Evolutionary conservation across 1,284 basidiomycete species (phyloP), one percentile per base, ranked within the genome.

Genomic region (Anthracocystis setariae): DNA sequence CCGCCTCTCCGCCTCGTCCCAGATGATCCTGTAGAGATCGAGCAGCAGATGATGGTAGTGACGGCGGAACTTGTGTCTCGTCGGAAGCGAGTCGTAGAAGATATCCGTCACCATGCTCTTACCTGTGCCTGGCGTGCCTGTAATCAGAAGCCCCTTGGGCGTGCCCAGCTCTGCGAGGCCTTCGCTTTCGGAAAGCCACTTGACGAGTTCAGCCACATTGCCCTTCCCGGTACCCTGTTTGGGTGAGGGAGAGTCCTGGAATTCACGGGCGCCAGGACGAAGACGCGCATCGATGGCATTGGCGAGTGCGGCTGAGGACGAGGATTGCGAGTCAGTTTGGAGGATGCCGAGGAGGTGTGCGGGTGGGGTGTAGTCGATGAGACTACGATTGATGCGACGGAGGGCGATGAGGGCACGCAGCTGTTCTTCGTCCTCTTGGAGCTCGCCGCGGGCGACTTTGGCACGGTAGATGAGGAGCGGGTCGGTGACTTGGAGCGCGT

Each of bases 31-130:
- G 82, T 91, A 91, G 9, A 91, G 85, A 44, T 88, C 88, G 9
- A 91, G 85, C 0, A 90, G 87, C 67, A 91, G 88, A 60, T 89
- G 86, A 79, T 87, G 88, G 82, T 90, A 90, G 80, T 90, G 89
- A 50, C 88, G 87, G 18, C 89, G 85, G 3, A 86, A 84, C 80
- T 91, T 90, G 83, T 86, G 86, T 2, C 84, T 85, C 0, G 88
- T 88, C 0, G 88, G 88, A 0, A 90, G 76, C 7, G 86, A 84
- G 35, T 87, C 84, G 79, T 87, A 89, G 85, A 90, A 90, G 24
- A 90, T 84, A 73, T 90, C 88, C 50, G 90, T 86, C 15, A 91
- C 83, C 68, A 91, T 86, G 40, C 87, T 88, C 73, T 87, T 87
- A 35, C 86, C 87, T 13, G 85, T 86, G 0, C 86, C 86, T 3